A percentile compares a stretch with the other conserved stretches of the same genome.
These are phyloP conservation scores for Diutina scorzettiae DNA, from an alignment of 1,139 yeast species.

Conservation along the genomic window DNA sequence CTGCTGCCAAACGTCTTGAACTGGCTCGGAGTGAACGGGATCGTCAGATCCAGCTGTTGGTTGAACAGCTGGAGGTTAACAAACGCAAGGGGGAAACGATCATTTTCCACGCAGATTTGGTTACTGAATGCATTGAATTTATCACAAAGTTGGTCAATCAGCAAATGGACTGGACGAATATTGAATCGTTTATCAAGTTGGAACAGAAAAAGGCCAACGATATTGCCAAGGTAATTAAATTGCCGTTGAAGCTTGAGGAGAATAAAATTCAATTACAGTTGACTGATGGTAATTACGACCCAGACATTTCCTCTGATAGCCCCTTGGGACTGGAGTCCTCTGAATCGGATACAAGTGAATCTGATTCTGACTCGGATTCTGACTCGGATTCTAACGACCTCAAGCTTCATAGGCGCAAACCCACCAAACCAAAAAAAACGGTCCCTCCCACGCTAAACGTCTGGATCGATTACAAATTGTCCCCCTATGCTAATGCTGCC, in stretches of 20 bases:
- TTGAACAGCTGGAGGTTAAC: conserved; percentile 52
- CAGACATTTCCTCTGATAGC: not conserved
- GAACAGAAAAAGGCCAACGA: conserved; percentile 59
- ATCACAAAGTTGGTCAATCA: conserved; percentile 60
- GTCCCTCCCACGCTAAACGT: conserved; percentile 29
- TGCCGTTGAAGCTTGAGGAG: conserved; percentile 62
- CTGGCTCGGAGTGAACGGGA: conserved; percentile 67
- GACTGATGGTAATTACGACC: conserved; percentile 15
- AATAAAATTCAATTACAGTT: conserved; percentile 55
- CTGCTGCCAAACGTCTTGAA: conserved; percentile 62
- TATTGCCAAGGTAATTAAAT: conserved; percentile 48
- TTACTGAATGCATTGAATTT: conserved; percentile 60
- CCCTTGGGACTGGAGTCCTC: not conserved
- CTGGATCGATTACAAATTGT: conserved; percentile 52
- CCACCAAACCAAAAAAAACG: conserved; percentile 12
- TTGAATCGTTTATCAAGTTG: conserved; percentile 59
- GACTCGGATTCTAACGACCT: conserved; percentile 20
- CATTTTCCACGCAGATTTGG: conserved; percentile 54
- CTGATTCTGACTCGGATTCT: conserved; percentile 16
- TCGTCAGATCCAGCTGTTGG: conserved; percentile 56
- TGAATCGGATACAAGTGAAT: no score
- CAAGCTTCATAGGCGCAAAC: not conserved
- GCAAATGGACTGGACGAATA: conserved; percentile 92
- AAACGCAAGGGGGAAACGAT: conserved; percentile 63
- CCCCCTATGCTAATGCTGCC: conserved; percentile 90